Base-by-base conservation (phyloP, 352 stramenopile species). In the Globisporangium barbulae region DNA sequence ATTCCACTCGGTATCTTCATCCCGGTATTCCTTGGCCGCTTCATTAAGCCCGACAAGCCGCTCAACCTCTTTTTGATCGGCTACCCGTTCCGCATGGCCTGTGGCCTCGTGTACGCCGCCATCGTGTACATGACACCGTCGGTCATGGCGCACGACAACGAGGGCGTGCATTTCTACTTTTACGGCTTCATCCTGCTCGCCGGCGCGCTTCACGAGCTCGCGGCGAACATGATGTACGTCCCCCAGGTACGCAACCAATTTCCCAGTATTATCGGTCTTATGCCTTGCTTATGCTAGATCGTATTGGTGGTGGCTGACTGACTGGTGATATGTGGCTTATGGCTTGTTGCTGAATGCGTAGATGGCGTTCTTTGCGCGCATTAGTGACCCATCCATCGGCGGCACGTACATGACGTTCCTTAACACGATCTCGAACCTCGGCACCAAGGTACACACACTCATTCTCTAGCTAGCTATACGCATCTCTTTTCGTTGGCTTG, bases 341-440 rank as follows among this genome's bases (percentile, higher is more conserved):
- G 35, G 17, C 8, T 39, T 30, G 17, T 21, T 48, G 31, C 6
- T 33, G n/a, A 39, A 39, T 17, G 3, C 30, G 2, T 92, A 99
- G 85, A 99, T 99, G 97, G 97, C 93, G 6, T 99, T 99, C 73
- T 99, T 98, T 70, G 96, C 97, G 54, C 82, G 90, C 48, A 93
- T 99, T 61, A 98, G 97, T 45, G 98, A 99, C 72, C 96, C 97
- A 17, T 90, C 88, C 15, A 99, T 99, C 72, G 98, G 98, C 53
- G 98, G 98, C 56, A 98, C 91, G 21, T 99, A 99, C 85, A 99
- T 99, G 98, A 99, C 98, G 35, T 94, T 99, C 57, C 85, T 99
- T 49, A 99, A 99, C 73, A 99, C 98, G 5, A 90, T 99, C 67
- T 94, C 94, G 47, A 99, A 99, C 77, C 70, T 99, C 17, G 98